A percentile compares a stretch with the other conserved stretches of the same genome.
These are phyloP conservation scores for Solanum boliviense DNA, from an alignment of 257 asterid species.

Conservation along the genomic window DNA sequence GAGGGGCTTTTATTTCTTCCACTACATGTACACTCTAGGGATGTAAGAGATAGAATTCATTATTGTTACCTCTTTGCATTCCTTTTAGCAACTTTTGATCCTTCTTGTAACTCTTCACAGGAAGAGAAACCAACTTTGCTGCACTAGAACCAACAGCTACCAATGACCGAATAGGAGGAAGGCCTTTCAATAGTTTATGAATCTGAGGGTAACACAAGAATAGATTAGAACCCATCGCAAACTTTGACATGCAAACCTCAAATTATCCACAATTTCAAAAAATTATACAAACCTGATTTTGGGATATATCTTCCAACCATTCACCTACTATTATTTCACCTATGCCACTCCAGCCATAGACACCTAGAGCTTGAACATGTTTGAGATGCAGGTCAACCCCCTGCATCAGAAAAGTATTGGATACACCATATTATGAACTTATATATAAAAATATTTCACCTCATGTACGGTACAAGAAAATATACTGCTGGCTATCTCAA, in stretches of 20 bases:
- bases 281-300: slow-evolving; percentile 60
- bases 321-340: slow-evolving; percentile 78
- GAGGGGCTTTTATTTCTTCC: background rate
- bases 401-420: slow-evolving; percentile 33
- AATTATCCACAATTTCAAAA: background rate
- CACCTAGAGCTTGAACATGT: slow-evolving; percentile 79
- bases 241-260: slow-evolving; percentile 8
- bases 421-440: slow-evolving; percentile 3
- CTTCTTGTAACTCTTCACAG: slow-evolving; percentile 73
- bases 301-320: slow-evolving; percentile 97
- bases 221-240: background rate
- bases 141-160: slow-evolving; percentile 98
- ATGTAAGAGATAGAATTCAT: background rate
- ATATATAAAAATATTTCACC: background rate
- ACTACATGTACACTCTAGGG: background rate
- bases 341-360: slow-evolving; percentile 80
- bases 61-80: slow-evolving; percentile 80
- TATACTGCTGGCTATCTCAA: background rate
- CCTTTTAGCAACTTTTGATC: slow-evolving; percentile 87
- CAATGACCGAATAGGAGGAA: slow-evolving; percentile 87
- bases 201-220: slow-evolving; percentile 27
- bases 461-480: background rate
- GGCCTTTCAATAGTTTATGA: slow-evolving; percentile 89
- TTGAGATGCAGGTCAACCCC: slow-evolving; percentile 89
- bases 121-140: slow-evolving; percentile 81